These are phyloP conservation scores for Globisporangium sylvaticum DNA, from an alignment of 352 stramenopile genomes.

Conservation along the genomic window DNA sequence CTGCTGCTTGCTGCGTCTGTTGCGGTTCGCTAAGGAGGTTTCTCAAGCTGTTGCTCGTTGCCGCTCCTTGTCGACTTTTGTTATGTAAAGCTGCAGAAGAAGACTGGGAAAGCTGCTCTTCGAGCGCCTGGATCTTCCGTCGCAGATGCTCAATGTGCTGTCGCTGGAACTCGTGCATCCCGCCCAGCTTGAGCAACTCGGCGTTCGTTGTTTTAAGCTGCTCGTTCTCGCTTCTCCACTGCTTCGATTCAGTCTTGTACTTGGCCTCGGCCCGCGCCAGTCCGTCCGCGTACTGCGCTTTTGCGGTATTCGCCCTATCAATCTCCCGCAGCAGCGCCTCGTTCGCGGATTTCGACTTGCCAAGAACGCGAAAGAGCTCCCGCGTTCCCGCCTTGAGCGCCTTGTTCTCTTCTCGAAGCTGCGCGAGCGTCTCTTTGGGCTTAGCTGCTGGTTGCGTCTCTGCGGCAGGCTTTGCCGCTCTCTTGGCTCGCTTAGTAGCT, in stretches of 20 bases:
- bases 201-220: background rate
- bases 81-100: background rate
- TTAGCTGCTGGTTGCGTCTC: background rate
- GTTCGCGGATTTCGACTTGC: background rate
- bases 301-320: background rate
- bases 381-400: background rate
- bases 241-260: background rate
- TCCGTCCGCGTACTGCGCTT: background rate
- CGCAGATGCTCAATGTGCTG: background rate
- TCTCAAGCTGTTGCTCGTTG: background rate
- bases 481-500: background rate
- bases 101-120: background rate
- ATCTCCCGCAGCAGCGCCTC: background rate
- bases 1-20: background rate
- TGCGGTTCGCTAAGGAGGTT: background rate
- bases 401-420: background rate
- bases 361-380: background rate
- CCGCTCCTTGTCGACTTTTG: background rate
- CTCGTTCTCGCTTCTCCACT: background rate
- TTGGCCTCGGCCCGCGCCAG: background rate
- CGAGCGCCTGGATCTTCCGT: background rate
- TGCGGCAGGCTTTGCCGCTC: background rate
- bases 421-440: background rate
- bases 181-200: background rate
- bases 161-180: background rate